Conservation (phyloP, 306 rosid genomes). For the Fragaria iinumae region DNA sequence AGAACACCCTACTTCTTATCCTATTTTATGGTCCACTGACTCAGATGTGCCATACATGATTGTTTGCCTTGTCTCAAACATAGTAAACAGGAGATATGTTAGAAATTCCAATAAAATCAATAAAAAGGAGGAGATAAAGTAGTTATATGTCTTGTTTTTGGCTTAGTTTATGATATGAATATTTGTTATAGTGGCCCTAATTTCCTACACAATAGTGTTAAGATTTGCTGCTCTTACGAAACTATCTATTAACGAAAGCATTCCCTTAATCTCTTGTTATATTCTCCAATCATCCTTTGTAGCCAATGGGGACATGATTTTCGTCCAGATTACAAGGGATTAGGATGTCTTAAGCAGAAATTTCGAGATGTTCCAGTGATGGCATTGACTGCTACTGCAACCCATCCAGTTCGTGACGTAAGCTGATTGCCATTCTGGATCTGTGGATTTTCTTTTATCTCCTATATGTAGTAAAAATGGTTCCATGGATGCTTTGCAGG, state of each 20-base stretch:
- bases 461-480: background rate
- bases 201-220: background rate
- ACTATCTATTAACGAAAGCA: background rate
- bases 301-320: constrained; percentile 99
- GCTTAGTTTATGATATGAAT: background rate
- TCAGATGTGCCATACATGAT: background rate
- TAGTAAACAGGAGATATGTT: background rate
- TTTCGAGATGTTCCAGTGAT: constrained; percentile 81
- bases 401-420: constrained; percentile 82
- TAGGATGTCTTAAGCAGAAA: constrained; percentile 80
- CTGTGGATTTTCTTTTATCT: constrained; percentile 13
- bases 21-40: background rate
- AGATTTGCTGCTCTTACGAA: background rate
- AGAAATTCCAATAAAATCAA: background rate
- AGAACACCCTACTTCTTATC: background rate
- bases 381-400: constrained; percentile 99
- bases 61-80: background rate
- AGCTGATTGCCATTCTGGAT: constrained; percentile 12
- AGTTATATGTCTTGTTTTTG: constrained; percentile 1
- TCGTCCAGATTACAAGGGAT: constrained; percentile 90
- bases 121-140: background rate
- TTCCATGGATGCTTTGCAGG: constrained; percentile 50
- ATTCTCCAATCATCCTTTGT: constrained; percentile 28
- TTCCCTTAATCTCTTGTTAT: constrained; percentile 1
- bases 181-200: background rate